These are phyloP conservation scores for Solanum pimpinellifolium DNA, from an alignment of 257 asterid species.

Conservation along the genomic window DNA sequence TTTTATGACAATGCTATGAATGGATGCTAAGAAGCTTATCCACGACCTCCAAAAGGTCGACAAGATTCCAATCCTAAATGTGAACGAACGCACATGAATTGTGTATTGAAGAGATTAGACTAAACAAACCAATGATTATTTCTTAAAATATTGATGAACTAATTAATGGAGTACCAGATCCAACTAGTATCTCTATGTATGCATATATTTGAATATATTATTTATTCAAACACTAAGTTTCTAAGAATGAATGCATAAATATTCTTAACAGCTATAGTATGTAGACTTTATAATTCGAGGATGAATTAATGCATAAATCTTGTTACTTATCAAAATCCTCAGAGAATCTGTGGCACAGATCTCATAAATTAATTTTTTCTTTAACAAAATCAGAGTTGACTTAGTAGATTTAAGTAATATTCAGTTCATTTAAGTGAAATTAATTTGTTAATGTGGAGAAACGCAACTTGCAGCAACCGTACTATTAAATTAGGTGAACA, in stretches of 20 bases:
- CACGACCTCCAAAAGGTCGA: no score
- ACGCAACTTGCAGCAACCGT: not conserved
- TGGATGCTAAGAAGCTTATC: no score
- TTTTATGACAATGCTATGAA: no score
- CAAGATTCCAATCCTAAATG: not conserved
- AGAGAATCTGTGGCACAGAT: not conserved
- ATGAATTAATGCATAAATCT: not conserved
- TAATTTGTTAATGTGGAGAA: not conserved
- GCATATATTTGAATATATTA: not conserved
- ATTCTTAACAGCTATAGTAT: not conserved
- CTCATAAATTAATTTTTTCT: not conserved
- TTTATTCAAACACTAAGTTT: not conserved
- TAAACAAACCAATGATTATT: not conserved
- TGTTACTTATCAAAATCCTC: not conserved
- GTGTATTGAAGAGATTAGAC: not conserved
- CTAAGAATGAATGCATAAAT: not conserved
- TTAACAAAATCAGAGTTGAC: not conserved
- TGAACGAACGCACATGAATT: not conserved
- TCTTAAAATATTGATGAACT: not conserved
- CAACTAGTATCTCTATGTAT: not conserved
- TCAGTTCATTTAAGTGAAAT: not conserved
- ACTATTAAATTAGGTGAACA: not conserved
- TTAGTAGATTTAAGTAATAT: not conserved
- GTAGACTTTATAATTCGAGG: not conserved
- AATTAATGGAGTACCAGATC: not conserved